Conservation (phyloP, 202 grass and related monocot species). For the Setaria viridis region DNA sequence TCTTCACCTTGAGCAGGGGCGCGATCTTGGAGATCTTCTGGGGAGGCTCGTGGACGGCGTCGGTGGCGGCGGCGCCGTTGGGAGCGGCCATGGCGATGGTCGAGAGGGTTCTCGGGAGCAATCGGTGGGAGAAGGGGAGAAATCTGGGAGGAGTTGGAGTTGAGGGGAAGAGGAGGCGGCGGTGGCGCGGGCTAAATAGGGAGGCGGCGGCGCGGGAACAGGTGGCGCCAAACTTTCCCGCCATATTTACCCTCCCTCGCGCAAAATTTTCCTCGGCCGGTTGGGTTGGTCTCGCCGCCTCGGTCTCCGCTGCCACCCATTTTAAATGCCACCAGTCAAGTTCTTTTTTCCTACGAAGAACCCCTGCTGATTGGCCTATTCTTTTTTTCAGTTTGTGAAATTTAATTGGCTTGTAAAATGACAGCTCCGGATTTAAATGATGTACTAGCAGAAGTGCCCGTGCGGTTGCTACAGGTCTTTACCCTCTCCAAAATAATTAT, state of each 20-base stretch:
- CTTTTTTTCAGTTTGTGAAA: not conserved
- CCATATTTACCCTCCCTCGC: constrained; percentile 48
- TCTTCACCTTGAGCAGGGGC: constrained; percentile 79
- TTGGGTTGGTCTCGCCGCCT: not conserved
- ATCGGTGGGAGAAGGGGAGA: not conserved
- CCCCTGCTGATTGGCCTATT: not conserved
- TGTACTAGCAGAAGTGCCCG: too few relatives aligned
- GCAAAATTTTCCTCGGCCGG: not conserved
- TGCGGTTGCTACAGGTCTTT: too few relatives aligned
- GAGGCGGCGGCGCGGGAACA: constrained; percentile 39
- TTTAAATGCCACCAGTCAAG: not conserved
- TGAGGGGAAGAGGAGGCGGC: not conserved
- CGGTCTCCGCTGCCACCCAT: not conserved
- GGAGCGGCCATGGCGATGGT: constrained; percentile 48
- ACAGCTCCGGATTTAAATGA: not conserved
- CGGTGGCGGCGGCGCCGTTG: constrained; percentile 41
- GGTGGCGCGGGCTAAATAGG: constrained; percentile 9
- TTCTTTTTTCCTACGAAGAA: not conserved
- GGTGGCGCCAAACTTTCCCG: constrained; percentile 65
- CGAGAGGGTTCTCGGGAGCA: not conserved
- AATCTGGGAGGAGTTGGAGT: not conserved
- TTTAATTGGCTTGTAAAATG: not conserved
- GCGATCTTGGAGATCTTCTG: constrained; percentile 59
- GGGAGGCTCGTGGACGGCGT: constrained; percentile 50
- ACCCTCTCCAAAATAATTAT: too few relatives aligned